Evolutionary conservation across 2,329 filamentous ascomycete genomes (phyloP).

Genomic region (Apiospora saccharicola): DNA sequence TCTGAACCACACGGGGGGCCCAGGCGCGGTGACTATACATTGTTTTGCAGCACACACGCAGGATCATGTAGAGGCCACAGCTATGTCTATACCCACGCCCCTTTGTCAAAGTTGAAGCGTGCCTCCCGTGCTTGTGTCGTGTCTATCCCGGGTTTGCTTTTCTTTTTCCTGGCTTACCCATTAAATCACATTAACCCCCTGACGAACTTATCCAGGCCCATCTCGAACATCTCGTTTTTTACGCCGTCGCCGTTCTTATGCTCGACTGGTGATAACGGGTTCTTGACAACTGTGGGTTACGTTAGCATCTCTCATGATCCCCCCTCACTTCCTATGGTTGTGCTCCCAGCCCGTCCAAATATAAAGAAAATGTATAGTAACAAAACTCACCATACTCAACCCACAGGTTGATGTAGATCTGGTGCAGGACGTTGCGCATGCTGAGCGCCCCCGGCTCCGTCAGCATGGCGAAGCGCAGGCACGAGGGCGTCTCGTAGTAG

Average conservation of each 20-base stretch:
- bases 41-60: too few species aligned
- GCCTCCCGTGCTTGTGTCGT: not conserved
- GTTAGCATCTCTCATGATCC: not conserved
- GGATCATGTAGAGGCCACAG: not conserved
- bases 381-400: conserved; percentile 88
- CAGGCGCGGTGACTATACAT: not conserved
- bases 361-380: too few species aligned
- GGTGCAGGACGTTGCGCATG: conserved; percentile 92
- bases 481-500: conserved; percentile 97
- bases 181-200: conserved; percentile 64
- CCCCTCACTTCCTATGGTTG: not conserved
- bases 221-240: conserved; percentile 74
- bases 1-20: not conserved
- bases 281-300: conserved; percentile 67
- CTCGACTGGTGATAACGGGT: conserved; percentile 72
- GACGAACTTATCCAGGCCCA: conserved; percentile 80
- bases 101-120: not conserved
- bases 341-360: too few species aligned
- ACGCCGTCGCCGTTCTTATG: conserved; percentile 74
- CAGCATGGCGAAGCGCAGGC: conserved; percentile 94
- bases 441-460: conserved; percentile 89
- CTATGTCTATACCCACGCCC: too few species aligned
- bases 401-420: conserved; percentile 98
- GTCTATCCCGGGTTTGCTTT: not conserved
- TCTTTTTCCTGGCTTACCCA: not conserved